Conservation (phyloP, 2,329 filamentous ascomycete species). For the Botrytis elliptica region DNA sequence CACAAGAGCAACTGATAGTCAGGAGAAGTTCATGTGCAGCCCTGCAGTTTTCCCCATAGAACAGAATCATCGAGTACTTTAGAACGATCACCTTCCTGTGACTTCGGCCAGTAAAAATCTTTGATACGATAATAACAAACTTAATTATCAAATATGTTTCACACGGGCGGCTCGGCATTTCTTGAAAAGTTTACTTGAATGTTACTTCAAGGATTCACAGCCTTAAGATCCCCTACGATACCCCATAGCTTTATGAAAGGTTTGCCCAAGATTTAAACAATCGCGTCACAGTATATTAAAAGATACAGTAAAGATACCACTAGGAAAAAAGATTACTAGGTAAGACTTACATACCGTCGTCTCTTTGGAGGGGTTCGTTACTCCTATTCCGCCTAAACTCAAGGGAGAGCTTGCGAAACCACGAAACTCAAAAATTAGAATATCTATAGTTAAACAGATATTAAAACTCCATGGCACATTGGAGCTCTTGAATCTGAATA, state of each 20-base stretch:
- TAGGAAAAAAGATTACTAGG: not conserved
- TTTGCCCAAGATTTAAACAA: not conserved
- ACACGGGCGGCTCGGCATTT: slow-evolving; percentile 12
- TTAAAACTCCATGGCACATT: not conserved
- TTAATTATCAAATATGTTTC: slow-evolving; percentile 1
- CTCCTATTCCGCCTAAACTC: not conserved
- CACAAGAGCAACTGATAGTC: not conserved
- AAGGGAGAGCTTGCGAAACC: not conserved
- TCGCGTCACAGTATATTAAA: not conserved
- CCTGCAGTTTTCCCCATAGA: not conserved
- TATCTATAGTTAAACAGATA: not conserved
- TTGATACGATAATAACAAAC: not conserved
- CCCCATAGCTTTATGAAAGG: not conserved
- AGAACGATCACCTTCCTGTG: not conserved
- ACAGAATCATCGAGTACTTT: not conserved
- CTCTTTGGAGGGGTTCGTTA: not conserved
- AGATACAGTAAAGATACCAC: not conserved
- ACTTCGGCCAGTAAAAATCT: not conserved
- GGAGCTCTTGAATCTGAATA: not conserved
- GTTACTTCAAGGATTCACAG: not conserved
- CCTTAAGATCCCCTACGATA: not conserved
- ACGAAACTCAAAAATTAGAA: not conserved
- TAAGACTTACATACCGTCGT: too few species aligned
- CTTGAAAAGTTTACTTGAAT: not conserved
- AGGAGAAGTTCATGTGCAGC: not conserved